These are phyloP conservation scores for Corylus avellana DNA, from an alignment of 306 rosid genomes.

Conservation along the genomic window DNA sequence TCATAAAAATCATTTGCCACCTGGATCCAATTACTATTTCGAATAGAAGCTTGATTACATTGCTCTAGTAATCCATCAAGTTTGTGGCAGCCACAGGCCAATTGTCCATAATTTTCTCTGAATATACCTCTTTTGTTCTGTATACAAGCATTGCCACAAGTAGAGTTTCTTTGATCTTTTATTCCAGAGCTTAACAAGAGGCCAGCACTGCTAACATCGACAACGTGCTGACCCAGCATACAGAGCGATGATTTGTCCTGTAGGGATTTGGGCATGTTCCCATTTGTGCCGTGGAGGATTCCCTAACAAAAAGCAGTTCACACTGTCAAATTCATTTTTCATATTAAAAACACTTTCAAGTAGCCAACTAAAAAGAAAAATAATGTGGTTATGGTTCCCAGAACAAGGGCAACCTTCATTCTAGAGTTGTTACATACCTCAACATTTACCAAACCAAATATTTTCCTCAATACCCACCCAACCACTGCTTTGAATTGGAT, in stretches of 20 bases:
- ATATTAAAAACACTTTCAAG: conserved; percentile 15
- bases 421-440: conserved; percentile 1
- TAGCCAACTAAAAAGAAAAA: conserved; percentile 29
- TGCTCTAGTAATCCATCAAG: conserved; percentile 50
- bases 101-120: conserved; percentile 25
- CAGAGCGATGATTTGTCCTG: conserved; percentile 65
- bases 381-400: conserved; percentile 15
- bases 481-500: neutral
- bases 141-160: conserved; percentile 36
- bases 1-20: conserved; percentile 50
- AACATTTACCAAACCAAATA: neutral
- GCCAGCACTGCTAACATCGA: conserved; percentile 37
- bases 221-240: conserved; percentile 56
- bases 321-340: conserved; percentile 20
- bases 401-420: neutral
- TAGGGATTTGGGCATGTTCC: conserved; percentile 61
- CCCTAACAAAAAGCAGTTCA: conserved; percentile 54
- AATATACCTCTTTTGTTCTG: conserved; percentile 30
- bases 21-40: conserved; percentile 52
- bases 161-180: conserved; percentile 30
- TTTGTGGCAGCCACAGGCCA: conserved; percentile 41
- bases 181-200: conserved; percentile 24
- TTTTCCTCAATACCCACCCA: neutral
- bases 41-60: conserved; percentile 40
- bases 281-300: conserved; percentile 47